Evolutionary conservation across 768 basidiomycete species (phyloP), one percentile per base, ranked within the genome.

Genomic region (Hemileccinum rubropunctum): DNA sequence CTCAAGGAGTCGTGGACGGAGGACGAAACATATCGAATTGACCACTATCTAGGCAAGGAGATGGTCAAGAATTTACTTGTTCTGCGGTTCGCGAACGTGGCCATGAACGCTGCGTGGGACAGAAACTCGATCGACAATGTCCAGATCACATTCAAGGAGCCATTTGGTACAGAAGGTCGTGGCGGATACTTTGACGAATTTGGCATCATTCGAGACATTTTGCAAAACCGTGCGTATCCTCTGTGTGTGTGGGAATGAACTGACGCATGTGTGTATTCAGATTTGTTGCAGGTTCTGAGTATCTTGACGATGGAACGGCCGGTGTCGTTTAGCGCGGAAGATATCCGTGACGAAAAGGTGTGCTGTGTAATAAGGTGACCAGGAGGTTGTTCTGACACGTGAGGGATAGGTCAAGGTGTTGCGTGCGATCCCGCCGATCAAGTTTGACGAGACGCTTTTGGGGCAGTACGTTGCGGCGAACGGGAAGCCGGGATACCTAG

Each of bases 131-230:
- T 99, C 74, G 84, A 82, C 72, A 98, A 94, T 64, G 93, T 99
- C 30, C 97, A 99, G 71, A 97, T 98, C 72, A 97, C 94, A 14
- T 98, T 98, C 83, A 98, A 98, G 76, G 97, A 98, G 71, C 93
- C 95, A 2, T 98, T 98, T 66, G 95, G 95, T 17, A 99, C 95
- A 42, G 97, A 99, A 67, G 95, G 95, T n/a, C 90, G 95, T 58
- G 95, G 95, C n/a, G 95, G 97, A 15, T 99, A 99, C 79, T 99
- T 99, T 74, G 95, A 99, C 69, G 95, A 98, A 72, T 99, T 98
- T 71, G 97, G 97, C 48, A 98, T 99, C 69, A 95, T 99, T 70
- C 88, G 95, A 65, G 95, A 99, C 70, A 78, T 99, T 51, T 76
- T 95, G 66, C 95, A 99, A 76, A 99, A 99, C 73, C 95, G 95